These are phyloP conservation scores for Hibiscus trionum DNA, from an alignment of 345 rosid genomes.

Conservation along the genomic window DNA sequence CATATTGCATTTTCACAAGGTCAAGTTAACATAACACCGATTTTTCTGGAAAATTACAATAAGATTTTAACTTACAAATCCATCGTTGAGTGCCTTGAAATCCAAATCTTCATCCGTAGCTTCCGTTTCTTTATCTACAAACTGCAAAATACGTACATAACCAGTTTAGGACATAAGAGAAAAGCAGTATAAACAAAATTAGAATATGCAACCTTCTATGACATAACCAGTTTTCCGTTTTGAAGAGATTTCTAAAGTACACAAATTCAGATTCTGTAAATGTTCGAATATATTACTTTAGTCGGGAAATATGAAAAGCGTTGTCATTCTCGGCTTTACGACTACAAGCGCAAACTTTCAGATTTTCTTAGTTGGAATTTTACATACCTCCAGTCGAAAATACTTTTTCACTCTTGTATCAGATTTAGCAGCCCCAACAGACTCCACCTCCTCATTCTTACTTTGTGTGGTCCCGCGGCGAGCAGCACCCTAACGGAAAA, in stretches of 20 bases:
- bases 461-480: slow-evolving; percentile 44
- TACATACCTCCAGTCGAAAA: slow-evolving; percentile 62
- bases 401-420: slow-evolving; percentile 48
- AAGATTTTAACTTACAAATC: slow-evolving; percentile 53
- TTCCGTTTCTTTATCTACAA: slow-evolving; percentile 47
- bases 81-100: slow-evolving; percentile 57
- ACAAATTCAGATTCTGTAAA: neutral
- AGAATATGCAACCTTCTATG: neutral
- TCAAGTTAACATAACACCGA: neutral
- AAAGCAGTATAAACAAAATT: neutral
- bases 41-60: neutral
- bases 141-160: slow-evolving; percentile 28
- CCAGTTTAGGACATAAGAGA: neutral
- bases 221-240: neutral
- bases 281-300: neutral
- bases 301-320: neutral
- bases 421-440: slow-evolving; percentile 64
- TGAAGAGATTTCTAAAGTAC: neutral
- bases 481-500: slow-evolving; percentile 46
- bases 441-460: slow-evolving; percentile 57
- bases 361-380: neutral
- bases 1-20: neutral
- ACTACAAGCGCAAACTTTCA: neutral
- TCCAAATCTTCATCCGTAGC: slow-evolving; percentile 52
- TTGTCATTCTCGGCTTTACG: neutral